Base-by-base conservation (phyloP, 108 stramenopile genomes). In the Stephanodiscus triporus region DNA sequence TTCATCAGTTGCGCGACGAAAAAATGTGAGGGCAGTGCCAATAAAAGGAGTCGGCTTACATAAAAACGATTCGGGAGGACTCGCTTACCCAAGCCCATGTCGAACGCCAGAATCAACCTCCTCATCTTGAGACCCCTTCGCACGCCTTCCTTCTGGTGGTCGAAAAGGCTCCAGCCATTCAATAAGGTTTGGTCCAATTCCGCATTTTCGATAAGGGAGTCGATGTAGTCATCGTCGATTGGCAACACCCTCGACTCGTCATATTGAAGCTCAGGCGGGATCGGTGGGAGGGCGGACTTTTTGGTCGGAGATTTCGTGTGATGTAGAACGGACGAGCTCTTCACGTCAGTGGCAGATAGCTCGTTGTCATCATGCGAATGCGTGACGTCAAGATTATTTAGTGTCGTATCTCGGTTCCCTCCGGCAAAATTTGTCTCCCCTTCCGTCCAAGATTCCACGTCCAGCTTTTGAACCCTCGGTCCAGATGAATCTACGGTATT, bases 151-250 rank as follows among this genome's bases (percentile, higher is more conserved):
- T 87, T 91, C 65, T 93, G 92, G 66, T 93, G 92, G 4, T 84
- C 76, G 68, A 81, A 91, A 0, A 93, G 64, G 2, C 74, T 87
- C 92, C 92, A 93, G n/a, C 90, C 89, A 71, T 93, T 93, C 51
- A 74, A 36, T 4, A 93, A 79, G 1, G 84, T 79, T 45, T 72
- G 22, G 14, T 83, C 61, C 23, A 93, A 61, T 19, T 71, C 65
- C 14, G 92, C 92, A 77, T 89, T 79, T 55, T 75, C 78, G 16
- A 90, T 85, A 16, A 93, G 59, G 2, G 53, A 36, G n/a, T 76
- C 75, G 36, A 60, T 70, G 17, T 72, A 16, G 19, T 49, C 80
- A 66, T 81, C 80, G 16, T 76, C 64, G 34, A 76, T 38, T 17
- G 80, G 80, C 7, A 72, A 45, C 27, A 76, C 45, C 34, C 75